Base-by-base conservation (phyloP, 2,329 filamentous ascomycete species). In the Fusarium acutatum region DNA sequence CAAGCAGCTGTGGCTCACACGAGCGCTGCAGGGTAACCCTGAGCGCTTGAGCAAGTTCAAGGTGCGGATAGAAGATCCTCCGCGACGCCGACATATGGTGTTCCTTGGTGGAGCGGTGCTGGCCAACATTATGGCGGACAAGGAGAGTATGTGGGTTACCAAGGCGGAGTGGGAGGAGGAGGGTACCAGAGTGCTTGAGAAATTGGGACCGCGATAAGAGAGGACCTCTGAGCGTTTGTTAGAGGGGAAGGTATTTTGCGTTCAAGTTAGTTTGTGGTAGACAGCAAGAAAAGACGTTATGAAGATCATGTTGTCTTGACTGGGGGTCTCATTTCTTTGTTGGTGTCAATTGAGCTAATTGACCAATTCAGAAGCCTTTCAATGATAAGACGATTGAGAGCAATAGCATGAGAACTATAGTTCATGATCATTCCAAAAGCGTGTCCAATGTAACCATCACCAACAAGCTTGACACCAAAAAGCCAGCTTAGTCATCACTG, bases 81-180 rank as follows among this genome's bases (percentile, higher is more conserved):
- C 96, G 38, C 90, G 96, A 84, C 90, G 96, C 86, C 90, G 96
- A 84, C 96, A 99, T 87, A 98, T 99, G 95, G 96, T 99, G n/a
- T 98, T 99, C 88, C 85, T 99, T 63, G 96, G 96, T 66, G 96
- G 96, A 78, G 96, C 96, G 32, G 96, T 99, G 72, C 87, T 99
- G 79, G 96, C 96, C 78, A 98, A 98, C 82, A 97, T 99, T 83
- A 98, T 99, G 93, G 95, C 96, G 50, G 95, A 98, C 85, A 98
- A 98, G 86, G 94, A 98, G 83, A 93, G 92, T 82, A 98, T 98
- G 96, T 99, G 96, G 96, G 95, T 99, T 80, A 93, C 93, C 77
- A 97, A 97, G 88, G 89, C 93, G 80, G 96, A 99, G 84, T 99
- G 96, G 96, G 90, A 96, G 80, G 96, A 99, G 85, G 93, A 98